These are phyloP conservation scores for Bacidia rubella DNA, from an alignment of 495 filamentous ascomycete species.

Conservation along the genomic window DNA sequence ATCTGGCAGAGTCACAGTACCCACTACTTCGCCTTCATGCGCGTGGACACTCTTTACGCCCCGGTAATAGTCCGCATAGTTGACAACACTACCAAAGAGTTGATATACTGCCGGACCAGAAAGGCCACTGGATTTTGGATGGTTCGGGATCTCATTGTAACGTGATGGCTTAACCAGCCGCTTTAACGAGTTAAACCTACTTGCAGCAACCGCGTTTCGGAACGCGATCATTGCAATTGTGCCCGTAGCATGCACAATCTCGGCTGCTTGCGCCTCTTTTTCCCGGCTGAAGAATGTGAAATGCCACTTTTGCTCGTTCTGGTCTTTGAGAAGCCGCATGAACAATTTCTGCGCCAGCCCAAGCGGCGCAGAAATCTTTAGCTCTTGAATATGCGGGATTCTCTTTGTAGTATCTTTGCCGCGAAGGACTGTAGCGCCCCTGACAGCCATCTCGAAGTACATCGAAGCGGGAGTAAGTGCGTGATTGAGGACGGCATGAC, in stretches of 20 bases:
- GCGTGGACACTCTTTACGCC: slow-evolving; percentile 24
- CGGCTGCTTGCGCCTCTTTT: not conserved
- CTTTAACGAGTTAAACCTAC: slow-evolving; percentile 2
- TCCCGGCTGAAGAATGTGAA: slow-evolving; percentile 7
- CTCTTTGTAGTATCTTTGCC: not conserved
- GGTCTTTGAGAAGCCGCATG: not conserved
- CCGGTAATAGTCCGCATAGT: slow-evolving; percentile 26
- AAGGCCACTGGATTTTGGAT: slow-evolving; percentile 2
- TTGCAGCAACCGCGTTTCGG: not conserved
- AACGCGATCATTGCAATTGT: not conserved
- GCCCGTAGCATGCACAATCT: slow-evolving; percentile 10
- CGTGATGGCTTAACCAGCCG: not conserved
- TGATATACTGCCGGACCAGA: slow-evolving; percentile 24
- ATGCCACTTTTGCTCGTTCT: not conserved
- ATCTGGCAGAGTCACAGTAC: slow-evolving; percentile 17
- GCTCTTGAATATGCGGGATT: slow-evolving; percentile 7
- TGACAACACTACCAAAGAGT: slow-evolving; percentile 20
- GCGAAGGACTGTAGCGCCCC: not conserved
- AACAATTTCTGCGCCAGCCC: not conserved
- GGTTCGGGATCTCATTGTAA: not conserved
- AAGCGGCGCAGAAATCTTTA: slow-evolving; percentile 10
- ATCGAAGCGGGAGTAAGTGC: slow-evolving; percentile 30
- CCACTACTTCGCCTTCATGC: slow-evolving; percentile 20
- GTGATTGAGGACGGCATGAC: slow-evolving; percentile 27
- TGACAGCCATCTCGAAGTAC: slow-evolving; percentile 29